These are phyloP conservation scores for Rubroboletus pulcherrimus DNA, from an alignment of 768 basidiomycete species.

Conservation along the genomic window DNA sequence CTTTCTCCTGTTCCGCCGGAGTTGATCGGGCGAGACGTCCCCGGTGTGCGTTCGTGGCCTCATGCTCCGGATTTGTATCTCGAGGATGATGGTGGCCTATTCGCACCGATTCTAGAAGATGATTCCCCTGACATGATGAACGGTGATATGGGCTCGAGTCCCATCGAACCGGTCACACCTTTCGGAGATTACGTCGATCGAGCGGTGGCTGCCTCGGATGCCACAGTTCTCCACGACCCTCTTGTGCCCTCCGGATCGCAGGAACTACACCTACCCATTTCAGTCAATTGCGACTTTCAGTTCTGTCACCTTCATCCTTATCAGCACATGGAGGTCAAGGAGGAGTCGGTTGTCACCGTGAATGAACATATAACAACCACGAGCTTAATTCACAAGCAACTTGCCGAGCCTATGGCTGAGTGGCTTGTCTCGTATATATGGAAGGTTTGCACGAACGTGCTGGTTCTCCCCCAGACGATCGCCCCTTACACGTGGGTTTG, in stretches of 20 bases:
- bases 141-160: conserved; percentile 60
- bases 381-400: conserved; percentile 59
- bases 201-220: conserved; percentile 48
- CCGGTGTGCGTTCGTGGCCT: conserved; percentile 15
- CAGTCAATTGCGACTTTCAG: conserved; percentile 25
- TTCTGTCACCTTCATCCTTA: conserved; percentile 21
- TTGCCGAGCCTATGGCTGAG: conserved; percentile 72
- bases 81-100: conserved; percentile 36
- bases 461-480: conserved; percentile 53
- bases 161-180: conserved; percentile 70
- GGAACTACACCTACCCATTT: conserved; percentile 19
- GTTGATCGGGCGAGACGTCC: conserved; percentile 1
- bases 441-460: conserved; percentile 76
- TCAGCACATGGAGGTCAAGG: conserved; percentile 14
- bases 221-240: conserved; percentile 23
- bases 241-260: conserved; percentile 16
- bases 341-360: conserved; percentile 38
- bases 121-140: conserved; percentile 53
- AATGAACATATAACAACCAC: conserved; percentile 34
- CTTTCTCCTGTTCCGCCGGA: conserved; percentile 12
- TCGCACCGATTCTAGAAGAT: conserved; percentile 63
- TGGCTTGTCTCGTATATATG: conserved; percentile 80
- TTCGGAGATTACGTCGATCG: conserved; percentile 76
- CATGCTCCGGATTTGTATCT: conserved; percentile 15
- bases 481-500: conserved; percentile 52